Evolutionary conservation across 129 eudicot species (phyloP).

Genomic region (Gnaphalium uliginosum): DNA sequence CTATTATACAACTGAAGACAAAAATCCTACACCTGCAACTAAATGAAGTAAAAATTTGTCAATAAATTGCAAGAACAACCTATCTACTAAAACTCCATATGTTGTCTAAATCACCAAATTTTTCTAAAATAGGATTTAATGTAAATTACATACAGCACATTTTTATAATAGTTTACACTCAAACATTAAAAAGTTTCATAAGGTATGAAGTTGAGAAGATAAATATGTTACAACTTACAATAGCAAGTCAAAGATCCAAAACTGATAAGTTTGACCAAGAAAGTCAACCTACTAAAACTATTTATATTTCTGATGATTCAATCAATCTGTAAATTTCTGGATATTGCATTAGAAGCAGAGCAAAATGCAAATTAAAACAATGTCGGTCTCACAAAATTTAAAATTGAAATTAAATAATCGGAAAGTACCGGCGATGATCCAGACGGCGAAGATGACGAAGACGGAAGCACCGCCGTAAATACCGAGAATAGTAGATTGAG

Average conservation of each 20-base stretch:
- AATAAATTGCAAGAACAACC: too few species aligned
- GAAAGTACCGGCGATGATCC: slow-evolving; percentile 69
- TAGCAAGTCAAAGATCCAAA: not conserved
- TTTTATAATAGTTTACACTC: too few species aligned
- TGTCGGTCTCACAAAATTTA: not conserved
- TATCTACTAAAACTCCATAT: too few species aligned
- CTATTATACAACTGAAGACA: too few species aligned
- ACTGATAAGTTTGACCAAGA: not conserved
- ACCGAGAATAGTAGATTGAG: slow-evolving; percentile 58
- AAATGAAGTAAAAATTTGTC: too few species aligned
- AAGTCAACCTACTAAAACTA: not conserved
- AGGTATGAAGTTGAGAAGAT: too few species aligned
- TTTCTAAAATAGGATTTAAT: too few species aligned
- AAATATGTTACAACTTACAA: not conserved
- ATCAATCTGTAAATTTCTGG: not conserved
- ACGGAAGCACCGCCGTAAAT: slow-evolving; percentile 54
- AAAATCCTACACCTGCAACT: too few species aligned
- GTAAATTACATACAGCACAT: too few species aligned
- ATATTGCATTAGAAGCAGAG: not conserved
- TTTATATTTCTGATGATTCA: not conserved
- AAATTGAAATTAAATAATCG: not conserved
- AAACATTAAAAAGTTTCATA: too few species aligned
- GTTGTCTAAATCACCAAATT: too few species aligned
- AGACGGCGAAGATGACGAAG: slow-evolving; percentile 48
- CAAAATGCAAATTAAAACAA: not conserved